Percentiles rank a stretch among this genome's conserved stretches.
phyloP scores from a whole-genome alignment of 148 eudicot genomes.

The Spergularia bocconei region DNA sequence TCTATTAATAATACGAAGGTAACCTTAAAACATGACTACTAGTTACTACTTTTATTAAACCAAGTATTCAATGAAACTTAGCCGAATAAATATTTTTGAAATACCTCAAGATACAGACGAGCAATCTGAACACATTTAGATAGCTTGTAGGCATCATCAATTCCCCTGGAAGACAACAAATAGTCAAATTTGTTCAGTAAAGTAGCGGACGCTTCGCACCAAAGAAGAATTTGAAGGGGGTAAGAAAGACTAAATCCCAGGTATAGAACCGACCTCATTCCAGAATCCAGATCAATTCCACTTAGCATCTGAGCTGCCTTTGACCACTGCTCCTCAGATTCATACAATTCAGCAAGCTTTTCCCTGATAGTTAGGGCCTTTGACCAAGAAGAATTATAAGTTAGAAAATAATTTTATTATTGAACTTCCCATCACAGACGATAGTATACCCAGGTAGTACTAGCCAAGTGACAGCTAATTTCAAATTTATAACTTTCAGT shows the following conservation, averaged over 20 bases:
- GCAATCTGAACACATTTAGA: constrained; percentile 98
- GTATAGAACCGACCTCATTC: constrained; percentile 61
- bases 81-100: too few relatives aligned
- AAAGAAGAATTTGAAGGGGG: not conserved
- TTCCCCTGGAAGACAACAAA: constrained; percentile 55
- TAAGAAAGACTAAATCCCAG: not conserved
- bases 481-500: not conserved
- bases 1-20: not conserved
- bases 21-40: not conserved
- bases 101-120: constrained; percentile 94
- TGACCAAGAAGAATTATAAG: not conserved
- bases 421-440: constrained; percentile 1
- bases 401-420: not conserved
- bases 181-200: not conserved
- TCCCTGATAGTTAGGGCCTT: constrained; percentile 93
- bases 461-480: not conserved
- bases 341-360: constrained; percentile 86
- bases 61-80: not conserved
- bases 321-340: constrained; percentile 95
- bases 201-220: not conserved
- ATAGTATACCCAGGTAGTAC: not conserved
- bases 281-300: constrained; percentile 95
- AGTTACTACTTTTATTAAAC: not conserved
- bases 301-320: constrained; percentile 99
- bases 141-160: constrained; percentile 85